Percentiles rank a stretch among this genome's conserved stretches.
Evolutionary conservation across 257 asterid genomes (phyloP).

Genomic region (Nicotiana paniculata): DNA sequence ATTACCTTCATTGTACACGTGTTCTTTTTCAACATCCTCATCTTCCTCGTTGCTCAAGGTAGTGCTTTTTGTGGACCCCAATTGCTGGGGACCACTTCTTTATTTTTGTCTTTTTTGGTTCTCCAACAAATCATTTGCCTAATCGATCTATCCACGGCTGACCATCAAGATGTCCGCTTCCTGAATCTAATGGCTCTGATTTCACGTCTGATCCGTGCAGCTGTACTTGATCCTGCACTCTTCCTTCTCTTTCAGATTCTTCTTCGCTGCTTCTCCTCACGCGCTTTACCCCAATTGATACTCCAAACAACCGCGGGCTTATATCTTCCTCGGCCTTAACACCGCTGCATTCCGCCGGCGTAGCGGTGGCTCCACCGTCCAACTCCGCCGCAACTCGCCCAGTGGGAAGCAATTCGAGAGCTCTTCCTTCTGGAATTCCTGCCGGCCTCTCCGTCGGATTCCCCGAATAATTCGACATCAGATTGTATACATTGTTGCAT

Average conservation of each 20-base stretch:
- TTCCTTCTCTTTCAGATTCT: background rate
- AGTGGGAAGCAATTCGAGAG: conserved; percentile 16
- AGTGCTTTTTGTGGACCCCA: background rate
- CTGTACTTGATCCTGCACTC: conserved; percentile 4
- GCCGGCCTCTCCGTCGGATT: conserved; percentile 21
- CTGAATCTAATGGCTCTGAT: conserved; percentile 42
- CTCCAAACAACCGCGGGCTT: conserved; percentile 61
- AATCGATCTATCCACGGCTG: background rate
- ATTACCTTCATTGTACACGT: conserved; percentile 9
- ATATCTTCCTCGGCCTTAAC: conserved; percentile 11
- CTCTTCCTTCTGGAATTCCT: conserved; percentile 22
- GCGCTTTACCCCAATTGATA: conserved; percentile 51
- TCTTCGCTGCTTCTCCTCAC: conserved; percentile 23
- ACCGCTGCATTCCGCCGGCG: background rate
- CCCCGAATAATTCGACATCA: conserved; percentile 49
- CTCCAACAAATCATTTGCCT: background rate
- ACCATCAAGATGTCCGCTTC: conserved; percentile 18
- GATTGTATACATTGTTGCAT: conserved; percentile 42
- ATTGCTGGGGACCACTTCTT: background rate
- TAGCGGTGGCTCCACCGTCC: conserved; percentile 12
- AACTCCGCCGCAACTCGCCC: conserved; percentile 15
- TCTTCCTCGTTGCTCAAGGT: background rate
- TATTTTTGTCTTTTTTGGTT: background rate
- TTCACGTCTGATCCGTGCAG: conserved; percentile 23
- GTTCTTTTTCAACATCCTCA: background rate